These are phyloP conservation scores for Ilex aquifolium DNA, from an alignment of 257 asterid species.

Conservation along the genomic window DNA sequence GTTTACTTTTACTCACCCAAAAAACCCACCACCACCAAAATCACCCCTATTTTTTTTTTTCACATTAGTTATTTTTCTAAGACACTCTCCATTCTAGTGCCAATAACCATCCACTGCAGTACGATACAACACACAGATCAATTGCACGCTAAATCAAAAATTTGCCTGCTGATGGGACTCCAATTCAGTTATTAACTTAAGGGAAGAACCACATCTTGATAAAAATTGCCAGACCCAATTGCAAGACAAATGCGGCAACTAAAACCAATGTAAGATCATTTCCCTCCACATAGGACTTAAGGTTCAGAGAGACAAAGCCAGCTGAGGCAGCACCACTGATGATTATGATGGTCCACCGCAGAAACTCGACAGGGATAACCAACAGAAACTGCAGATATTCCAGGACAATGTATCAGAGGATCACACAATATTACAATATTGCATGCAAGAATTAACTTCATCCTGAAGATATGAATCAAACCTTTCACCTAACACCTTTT, in stretches of 20 bases:
- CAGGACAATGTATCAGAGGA: constrained; percentile 16
- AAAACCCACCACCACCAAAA: too few relatives aligned
- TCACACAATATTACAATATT: not conserved
- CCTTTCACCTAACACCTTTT: too few relatives aligned
- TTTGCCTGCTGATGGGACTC: too few relatives aligned
- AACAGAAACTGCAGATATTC: constrained; percentile 49
- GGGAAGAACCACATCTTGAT: constrained; percentile 90
- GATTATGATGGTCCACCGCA: constrained; percentile 70
- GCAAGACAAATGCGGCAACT: constrained; percentile 75
- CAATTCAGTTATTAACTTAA: constrained; percentile 11
- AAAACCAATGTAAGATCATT: constrained; percentile 46
- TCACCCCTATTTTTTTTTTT: too few relatives aligned
- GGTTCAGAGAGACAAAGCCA: constrained; percentile 71
- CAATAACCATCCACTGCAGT: too few relatives aligned
- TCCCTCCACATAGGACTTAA: constrained; percentile 48
- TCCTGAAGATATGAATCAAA: too few relatives aligned
- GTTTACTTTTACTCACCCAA: too few relatives aligned
- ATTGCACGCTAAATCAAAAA: too few relatives aligned
- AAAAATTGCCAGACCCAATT: constrained; percentile 78
- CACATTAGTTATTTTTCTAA: too few relatives aligned
- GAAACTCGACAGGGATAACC: constrained; percentile 68
- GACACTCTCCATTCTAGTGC: too few relatives aligned
- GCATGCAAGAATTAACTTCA: not conserved
- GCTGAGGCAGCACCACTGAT: constrained; percentile 66
- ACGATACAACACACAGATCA: too few relatives aligned